Evolutionary conservation across 2,329 filamentous ascomycete species (phyloP), one percentile per base, ranked within the genome.

Genomic region (Cyclaneusma minus): DNA sequence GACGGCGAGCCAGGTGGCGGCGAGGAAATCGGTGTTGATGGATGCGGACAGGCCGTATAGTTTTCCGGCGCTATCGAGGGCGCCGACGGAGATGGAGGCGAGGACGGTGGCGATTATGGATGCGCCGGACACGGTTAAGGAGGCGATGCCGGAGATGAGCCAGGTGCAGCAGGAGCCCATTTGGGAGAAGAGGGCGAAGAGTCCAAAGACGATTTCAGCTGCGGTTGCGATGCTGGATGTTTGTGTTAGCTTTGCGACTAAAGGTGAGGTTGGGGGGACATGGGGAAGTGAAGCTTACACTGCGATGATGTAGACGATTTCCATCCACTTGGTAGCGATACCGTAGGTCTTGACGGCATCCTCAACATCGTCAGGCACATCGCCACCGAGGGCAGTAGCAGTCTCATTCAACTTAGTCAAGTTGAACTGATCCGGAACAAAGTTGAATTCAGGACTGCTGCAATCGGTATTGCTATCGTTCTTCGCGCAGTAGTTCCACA

Each of bases 401-500:
- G 74, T 54, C 34, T 54, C 45, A 36, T 75, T 60, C 35, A 89
- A 47, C 4, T 58, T 56, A 54, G 71, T 77, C 22, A 68, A 62
- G 35, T 78, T 68, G 36, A 91, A 58, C 3, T 72, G 65, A 41
- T 77, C 62, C 51, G 75, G 68, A 42, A 78, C 83, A 71, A 81
- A 98, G 54, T 82, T 61, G 41, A 75, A 73, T 49, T 75, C 58
- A 29, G 73, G 63, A 39, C 71, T 60, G 28, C 72, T 75, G 67
- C 87, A 95, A 40, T 64, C 58, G 36, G 62, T 59, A 35, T 63
- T 59, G 41, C 60, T 59, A 37, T 34, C 40, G 1, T 32, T 37
- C 1, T 16, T 70, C 30, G 60, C 58, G 66, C 89, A 95, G 65
- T 84, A 93, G 48, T 78, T 79, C 79, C 82, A 92, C 19, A 95